A percentile compares a stretch with the other conserved stretches of the same genome.
Evolutionary conservation across 2,329 filamentous ascomycete genomes (phyloP).

Genomic region (Helotiales sp.): DNA sequence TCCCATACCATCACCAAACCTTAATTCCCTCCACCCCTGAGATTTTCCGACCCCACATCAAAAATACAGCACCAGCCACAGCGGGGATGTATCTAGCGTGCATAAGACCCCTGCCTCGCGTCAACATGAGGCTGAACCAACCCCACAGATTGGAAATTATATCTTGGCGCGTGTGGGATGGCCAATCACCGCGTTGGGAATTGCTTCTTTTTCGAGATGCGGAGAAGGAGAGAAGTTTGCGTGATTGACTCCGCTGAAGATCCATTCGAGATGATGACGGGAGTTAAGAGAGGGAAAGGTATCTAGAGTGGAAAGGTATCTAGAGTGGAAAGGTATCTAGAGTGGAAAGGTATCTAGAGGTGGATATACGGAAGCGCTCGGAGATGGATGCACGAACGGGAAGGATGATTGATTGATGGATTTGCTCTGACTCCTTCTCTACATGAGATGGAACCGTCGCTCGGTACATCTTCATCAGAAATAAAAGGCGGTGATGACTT

Average conservation of each 20-base stretch:
- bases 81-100: not conserved
- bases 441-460: constrained; percentile 1
- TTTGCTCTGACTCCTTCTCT: not conserved
- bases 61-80: not conserved
- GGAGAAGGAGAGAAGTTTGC: not conserved
- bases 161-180: not conserved
- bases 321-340: no score
- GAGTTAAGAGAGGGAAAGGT: no score
- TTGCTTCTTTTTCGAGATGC: not conserved
- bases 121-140: constrained; percentile 5
- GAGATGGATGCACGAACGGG: no score
- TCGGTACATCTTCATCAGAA: no score
- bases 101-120: not conserved
- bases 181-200: constrained; percentile 6
- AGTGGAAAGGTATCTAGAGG: no score
- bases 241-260: not conserved
- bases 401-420: no score
- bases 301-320: no score
- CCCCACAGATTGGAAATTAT: not conserved
- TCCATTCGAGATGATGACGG: not conserved
- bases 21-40: not conserved
- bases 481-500: not conserved
- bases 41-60: not conserved
- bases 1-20: not conserved
- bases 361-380: not conserved